A percentile compares a stretch with the other conserved stretches of the same genome.
Evolutionary conservation across 176 grass and related monocot species (phyloP).

Genomic region (Rhynchospora pubera): DNA sequence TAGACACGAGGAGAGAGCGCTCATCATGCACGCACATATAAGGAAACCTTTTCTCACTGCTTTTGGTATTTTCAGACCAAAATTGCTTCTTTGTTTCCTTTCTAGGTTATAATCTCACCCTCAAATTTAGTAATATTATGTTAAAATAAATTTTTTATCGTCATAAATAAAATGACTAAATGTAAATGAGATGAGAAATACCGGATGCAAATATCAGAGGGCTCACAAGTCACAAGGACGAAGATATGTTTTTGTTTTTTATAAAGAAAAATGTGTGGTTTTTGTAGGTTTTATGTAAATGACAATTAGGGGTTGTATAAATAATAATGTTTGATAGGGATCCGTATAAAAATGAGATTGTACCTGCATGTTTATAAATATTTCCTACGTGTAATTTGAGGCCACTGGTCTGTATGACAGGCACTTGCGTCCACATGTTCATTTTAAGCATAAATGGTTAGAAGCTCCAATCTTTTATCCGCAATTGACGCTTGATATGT

Average conservation of each 20-base stretch:
- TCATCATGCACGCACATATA: slow-evolving; percentile 13
- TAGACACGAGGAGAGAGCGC: neutral
- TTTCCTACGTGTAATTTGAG: slow-evolving; percentile 6
- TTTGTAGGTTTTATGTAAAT: slow-evolving; percentile 6
- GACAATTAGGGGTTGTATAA: slow-evolving; percentile 10
- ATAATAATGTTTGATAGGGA: neutral
- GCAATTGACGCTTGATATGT: neutral
- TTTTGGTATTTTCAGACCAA: slow-evolving; percentile 12
- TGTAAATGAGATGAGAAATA: neutral
- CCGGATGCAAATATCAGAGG: neutral
- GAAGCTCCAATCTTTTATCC: neutral
- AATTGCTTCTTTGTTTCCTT: neutral
- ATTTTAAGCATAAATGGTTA: neutral
- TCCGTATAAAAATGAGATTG: neutral
- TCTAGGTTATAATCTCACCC: neutral
- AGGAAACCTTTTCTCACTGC: slow-evolving; percentile 13
- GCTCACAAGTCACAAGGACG: neutral
- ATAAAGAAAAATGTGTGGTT: neutral
- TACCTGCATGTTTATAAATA: slow-evolving; percentile 1
- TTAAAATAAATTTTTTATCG: neutral
- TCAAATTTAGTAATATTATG: slow-evolving; percentile 9
- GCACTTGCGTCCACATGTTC: slow-evolving; percentile 7
- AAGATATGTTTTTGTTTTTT: neutral
- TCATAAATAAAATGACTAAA: neutral
- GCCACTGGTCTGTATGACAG: neutral